These are phyloP conservation scores for Phalaenopsis aphrodite DNA, from an alignment of 106 monocot species.

Conservation along the genomic window DNA sequence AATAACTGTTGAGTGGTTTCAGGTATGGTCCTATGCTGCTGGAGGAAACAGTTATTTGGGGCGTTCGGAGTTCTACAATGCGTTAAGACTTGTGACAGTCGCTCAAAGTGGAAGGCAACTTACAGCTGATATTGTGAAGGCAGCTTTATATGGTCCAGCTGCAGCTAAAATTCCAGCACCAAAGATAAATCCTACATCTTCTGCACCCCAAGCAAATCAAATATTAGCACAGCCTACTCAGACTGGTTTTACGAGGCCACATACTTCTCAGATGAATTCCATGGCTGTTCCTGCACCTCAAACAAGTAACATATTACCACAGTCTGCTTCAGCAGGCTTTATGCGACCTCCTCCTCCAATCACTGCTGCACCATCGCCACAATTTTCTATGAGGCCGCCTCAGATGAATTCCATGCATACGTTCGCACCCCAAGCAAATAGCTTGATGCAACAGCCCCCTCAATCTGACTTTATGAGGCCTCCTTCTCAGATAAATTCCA, in stretches of 20 bases:
- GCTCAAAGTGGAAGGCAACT: constrained; percentile 76
- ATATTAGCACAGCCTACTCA: neutral
- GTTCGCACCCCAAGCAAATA: constrained; percentile 16
- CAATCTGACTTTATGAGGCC: neutral
- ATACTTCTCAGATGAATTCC: constrained; percentile 10
- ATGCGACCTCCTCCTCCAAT: neutral
- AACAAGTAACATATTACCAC: constrained; percentile 1
- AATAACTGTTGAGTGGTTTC: neutral
- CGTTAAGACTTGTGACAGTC: constrained; percentile 77
- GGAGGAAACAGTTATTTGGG: constrained; percentile 78
- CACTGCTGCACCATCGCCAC: constrained; percentile 6
- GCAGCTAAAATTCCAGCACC: constrained; percentile 88
- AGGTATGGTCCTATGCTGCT: constrained; percentile 24
- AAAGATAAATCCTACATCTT: constrained; percentile 40
- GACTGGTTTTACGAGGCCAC: constrained; percentile 4
- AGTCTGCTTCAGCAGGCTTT: constrained; percentile 6
- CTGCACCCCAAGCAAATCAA: constrained; percentile 4
- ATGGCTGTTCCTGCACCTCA: constrained; percentile 8
- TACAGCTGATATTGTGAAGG: constrained; percentile 77
- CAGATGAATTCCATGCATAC: constrained; percentile 39
- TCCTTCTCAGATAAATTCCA: constrained; percentile 35
- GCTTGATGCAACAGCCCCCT: neutral
- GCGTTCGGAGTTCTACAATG: constrained; percentile 82
- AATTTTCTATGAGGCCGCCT: constrained; percentile 21
- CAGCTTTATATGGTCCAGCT: constrained; percentile 85